A percentile compares a stretch with the other conserved stretches of the same genome.
These are phyloP conservation scores for Psilocybe subaeruginosa DNA, from an alignment of 768 basidiomycete species.

Conservation along the genomic window DNA sequence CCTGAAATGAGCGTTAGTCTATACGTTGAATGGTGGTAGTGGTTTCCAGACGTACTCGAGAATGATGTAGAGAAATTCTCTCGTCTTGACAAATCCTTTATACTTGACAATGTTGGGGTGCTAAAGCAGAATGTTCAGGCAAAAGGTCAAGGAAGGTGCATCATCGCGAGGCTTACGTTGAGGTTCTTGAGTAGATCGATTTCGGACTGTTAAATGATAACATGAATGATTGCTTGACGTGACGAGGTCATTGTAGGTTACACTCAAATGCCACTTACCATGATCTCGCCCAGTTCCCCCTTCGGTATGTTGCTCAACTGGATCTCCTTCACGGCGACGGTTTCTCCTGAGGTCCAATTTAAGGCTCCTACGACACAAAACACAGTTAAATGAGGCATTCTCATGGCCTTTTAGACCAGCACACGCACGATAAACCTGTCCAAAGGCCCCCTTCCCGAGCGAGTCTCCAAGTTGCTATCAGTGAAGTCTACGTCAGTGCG, in stretches of 20 bases:
- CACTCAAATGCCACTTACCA: slow-evolving; percentile 58
- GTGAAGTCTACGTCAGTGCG: neutral
- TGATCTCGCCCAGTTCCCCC: slow-evolving; percentile 93
- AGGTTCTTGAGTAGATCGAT: slow-evolving; percentile 98
- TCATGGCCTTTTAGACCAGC: neutral
- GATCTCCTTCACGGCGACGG: slow-evolving; percentile 98
- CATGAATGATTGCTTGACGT: slow-evolving; percentile 17
- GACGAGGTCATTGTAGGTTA: neutral
- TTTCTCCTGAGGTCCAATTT: slow-evolving; percentile 97
- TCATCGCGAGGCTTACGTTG: slow-evolving; percentile 56
- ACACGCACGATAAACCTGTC: slow-evolving; percentile 92
- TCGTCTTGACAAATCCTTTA: slow-evolving; percentile 95
- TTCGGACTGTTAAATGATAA: slow-evolving; percentile 67
- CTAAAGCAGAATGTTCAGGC: slow-evolving; percentile 39
- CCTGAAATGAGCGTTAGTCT: slow-evolving; percentile 35
- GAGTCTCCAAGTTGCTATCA: slow-evolving; percentile 92
- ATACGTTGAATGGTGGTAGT: neutral
- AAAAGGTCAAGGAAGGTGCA: slow-evolving; percentile 6
- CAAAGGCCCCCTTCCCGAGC: slow-evolving; percentile 95
- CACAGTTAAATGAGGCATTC: neutral
- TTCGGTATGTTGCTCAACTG: slow-evolving; percentile 93
- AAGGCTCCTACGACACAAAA: slow-evolving; percentile 61
- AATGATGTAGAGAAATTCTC: slow-evolving; percentile 94
- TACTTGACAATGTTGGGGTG: slow-evolving; percentile 99
- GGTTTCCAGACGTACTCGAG: slow-evolving; percentile 66